Base-by-base conservation (phyloP, 1,284 basidiomycete genomes). In the Ceratobasidium sp. region DNA sequence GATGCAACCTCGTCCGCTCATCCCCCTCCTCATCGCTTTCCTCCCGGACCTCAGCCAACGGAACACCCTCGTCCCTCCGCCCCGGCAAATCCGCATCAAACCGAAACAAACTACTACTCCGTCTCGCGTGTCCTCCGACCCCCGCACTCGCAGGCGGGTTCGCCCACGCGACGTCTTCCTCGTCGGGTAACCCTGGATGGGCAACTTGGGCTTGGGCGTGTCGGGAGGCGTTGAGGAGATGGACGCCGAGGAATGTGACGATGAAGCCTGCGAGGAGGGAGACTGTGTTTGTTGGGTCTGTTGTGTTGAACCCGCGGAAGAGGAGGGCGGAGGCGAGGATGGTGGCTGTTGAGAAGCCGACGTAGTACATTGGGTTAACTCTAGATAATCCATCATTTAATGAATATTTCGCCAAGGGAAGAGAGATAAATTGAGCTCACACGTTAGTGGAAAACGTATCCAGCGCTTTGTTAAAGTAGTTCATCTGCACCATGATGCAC, bases 391-490 rank as follows among this genome's bases (percentile, higher is more conserved):
- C 14, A 30, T 57, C 21, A 16, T 11, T 13, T 28, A 47, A 14
- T 16, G 9, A 47, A 32, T 16, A 63, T 23, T 18, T 7, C n/a
- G n/a, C n/a, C n/a, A n/a, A 23, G 18, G 21, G 26, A 79, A 75
- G 74, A 69, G 44, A 77, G 75, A 58, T 61, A 73, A 38, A 47
- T n/a, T 2, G 59, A 21, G 87, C 95, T 78, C 86, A 96, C 94
- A 98, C 94, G 80, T 98, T 99, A 54, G 97, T 98, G 4, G 95
- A 96, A 82, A 98, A 99, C 1, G 91, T 94, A 80, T 98, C 97
- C 67, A 99, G 87, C 0, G 97, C 98, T 81, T 98, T 98, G 86
- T 98, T 99, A 84, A 98, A 98, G 85, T 98, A 99, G 84, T 98
- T 97, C 94, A 98, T 96, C 83, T 98, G 96, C 1, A 98, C 89